A percentile compares a stretch with the other conserved stretches of the same genome.
phyloP scores from a whole-genome alignment of 306 rosid genomes.

The Malus sieversii region DNA sequence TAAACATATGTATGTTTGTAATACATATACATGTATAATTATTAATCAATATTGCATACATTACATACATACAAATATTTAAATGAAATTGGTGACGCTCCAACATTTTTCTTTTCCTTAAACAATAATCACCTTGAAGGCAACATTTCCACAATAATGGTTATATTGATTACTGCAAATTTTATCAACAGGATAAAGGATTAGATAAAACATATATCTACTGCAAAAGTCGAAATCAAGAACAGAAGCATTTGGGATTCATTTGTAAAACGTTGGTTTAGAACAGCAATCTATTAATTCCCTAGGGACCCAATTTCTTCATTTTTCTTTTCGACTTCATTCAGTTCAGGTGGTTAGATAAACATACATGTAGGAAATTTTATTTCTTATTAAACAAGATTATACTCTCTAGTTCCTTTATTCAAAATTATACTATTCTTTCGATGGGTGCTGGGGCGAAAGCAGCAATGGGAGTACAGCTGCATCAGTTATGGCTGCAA shows the following conservation, averaged over 20 bases:
- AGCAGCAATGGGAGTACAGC: not conserved
- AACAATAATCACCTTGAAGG: no score
- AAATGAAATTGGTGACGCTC: not conserved
- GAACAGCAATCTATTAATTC: not conserved
- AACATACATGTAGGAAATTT: not conserved
- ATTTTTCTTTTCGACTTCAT: not conserved
- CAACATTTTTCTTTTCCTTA: not conserved
- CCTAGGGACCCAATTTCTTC: not conserved
- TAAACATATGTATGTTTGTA: no score
- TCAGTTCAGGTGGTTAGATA: not conserved
- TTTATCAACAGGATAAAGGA: not conserved
- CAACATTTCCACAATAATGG: not conserved
- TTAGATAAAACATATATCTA: not conserved
- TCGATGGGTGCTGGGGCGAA: not conserved
- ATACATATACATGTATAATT: no score
- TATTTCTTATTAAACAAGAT: not conserved
- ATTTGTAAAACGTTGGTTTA: not conserved
- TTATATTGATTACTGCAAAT: not conserved
- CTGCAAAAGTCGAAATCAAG: not conserved
- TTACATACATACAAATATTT: no score
- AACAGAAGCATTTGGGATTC: not conserved
- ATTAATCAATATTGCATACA: no score
- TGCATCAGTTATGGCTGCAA: not conserved
- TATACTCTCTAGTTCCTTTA: not conserved
- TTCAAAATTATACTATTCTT: not conserved